Conservation (phyloP, 139 green algal species). For the Picochlorum sp. region DNA sequence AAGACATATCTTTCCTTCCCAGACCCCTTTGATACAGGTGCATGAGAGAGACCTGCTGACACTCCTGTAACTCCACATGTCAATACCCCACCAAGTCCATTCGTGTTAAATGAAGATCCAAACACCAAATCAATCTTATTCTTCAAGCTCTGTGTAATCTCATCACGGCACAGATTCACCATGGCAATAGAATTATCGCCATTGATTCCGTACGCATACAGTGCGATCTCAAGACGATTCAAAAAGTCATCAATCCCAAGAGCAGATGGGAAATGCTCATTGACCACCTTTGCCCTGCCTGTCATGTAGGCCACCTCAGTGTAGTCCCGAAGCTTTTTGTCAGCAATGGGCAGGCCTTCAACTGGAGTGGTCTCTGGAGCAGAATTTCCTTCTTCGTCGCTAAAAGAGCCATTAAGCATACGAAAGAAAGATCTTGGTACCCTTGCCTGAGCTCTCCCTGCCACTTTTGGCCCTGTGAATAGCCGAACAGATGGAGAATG, state of each 20-base stretch:
- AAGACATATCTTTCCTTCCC: conserved; percentile 83
- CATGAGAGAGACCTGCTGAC: conserved; percentile 49
- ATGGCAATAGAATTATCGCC: conserved; percentile 74
- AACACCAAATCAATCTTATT: conserved; percentile 67
- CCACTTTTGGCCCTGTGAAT: too few species aligned
- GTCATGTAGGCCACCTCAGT: conserved; percentile 19
- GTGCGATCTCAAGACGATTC: conserved; percentile 54
- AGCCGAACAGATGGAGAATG: too few species aligned
- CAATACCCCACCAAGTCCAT: conserved; percentile 71
- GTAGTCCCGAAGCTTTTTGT: conserved; percentile 5
- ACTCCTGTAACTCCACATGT: conserved; percentile 72
- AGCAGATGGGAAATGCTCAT: conserved; percentile 53
- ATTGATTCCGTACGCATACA: conserved; percentile 63
- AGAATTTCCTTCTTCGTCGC: neutral
- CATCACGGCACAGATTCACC: conserved; percentile 81
- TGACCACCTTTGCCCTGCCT: conserved; percentile 12
- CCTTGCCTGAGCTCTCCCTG: too few species aligned
- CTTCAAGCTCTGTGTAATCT: conserved; percentile 65
- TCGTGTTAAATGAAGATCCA: conserved; percentile 69
- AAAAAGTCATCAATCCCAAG: conserved; percentile 74
- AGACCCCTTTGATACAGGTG: conserved; percentile 22
- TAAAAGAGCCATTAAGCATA: neutral
- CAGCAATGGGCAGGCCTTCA: neutral
- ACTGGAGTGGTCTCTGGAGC: neutral
- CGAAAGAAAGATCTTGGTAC: too few species aligned